A percentile compares a stretch with the other conserved stretches of the same genome.
phyloP scores from a whole-genome alignment of 257 asterid genomes.

The Anisodus tanguticus region DNA sequence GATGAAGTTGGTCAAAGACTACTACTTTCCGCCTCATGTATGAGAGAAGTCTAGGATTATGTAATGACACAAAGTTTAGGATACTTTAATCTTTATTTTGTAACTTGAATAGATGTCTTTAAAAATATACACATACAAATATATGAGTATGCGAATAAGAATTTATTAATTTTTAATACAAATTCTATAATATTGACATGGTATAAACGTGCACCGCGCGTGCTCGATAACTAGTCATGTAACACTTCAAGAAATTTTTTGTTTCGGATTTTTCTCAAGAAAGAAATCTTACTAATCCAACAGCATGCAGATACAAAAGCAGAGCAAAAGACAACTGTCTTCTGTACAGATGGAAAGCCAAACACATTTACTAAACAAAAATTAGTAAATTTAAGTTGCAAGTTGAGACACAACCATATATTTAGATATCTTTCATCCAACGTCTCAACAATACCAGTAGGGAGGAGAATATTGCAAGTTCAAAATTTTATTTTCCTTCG shows the following conservation, averaged over 20 bases:
- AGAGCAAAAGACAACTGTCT: slow-evolving; percentile 9
- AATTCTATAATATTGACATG: background rate
- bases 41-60: slow-evolving; percentile 2
- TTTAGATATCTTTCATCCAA: background rate
- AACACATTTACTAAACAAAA: background rate
- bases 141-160: background rate
- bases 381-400: background rate
- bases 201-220: background rate
- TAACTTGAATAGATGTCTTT: slow-evolving; percentile 10
- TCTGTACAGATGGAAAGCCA: slow-evolving; percentile 7
- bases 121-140: background rate
- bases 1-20: background rate
- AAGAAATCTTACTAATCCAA: background rate
- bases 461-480: background rate
- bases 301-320: slow-evolving; percentile 10
- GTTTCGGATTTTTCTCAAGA: background rate
- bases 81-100: background rate
- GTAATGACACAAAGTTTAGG: background rate
- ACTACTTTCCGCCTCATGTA: background rate
- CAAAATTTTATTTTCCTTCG: background rate
- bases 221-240: background rate
- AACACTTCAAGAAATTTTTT: background rate
- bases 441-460: background rate
- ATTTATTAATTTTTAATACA: background rate
- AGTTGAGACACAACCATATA: slow-evolving; percentile 10